Conservation (phyloP, 441 rosid species). For the Macaranga tanarius region DNA sequence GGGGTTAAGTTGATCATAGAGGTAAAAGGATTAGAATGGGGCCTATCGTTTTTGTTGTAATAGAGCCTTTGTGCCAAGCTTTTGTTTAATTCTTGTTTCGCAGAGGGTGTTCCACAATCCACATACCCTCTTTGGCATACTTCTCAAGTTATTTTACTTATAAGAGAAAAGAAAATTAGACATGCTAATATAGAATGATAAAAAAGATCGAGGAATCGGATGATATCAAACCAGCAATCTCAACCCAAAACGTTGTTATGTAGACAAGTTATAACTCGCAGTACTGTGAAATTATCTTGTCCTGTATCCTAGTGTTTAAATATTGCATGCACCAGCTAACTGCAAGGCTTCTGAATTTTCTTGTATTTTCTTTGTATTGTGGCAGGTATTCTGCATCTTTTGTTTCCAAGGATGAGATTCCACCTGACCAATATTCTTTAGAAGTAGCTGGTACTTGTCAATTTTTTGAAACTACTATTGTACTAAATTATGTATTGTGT, state of each 20-base stretch:
- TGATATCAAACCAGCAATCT: background rate
- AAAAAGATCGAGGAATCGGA: background rate
- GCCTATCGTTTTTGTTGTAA: background rate
- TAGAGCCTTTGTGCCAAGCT: background rate
- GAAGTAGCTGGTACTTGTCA: constrained; percentile 57
- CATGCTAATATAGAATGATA: background rate
- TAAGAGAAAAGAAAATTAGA: background rate
- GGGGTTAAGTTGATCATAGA: background rate
- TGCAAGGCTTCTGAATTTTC: constrained; percentile 16
- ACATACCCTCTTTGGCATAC: background rate
- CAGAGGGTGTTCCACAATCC: no score
- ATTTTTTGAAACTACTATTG: background rate
- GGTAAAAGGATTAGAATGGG: background rate
- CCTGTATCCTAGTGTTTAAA: background rate
- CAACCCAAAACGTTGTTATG: background rate
- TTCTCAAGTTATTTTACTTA: background rate
- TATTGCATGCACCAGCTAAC: background rate
- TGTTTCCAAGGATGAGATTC: constrained; percentile 67
- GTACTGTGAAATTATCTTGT: background rate
- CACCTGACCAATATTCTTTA: constrained; percentile 69
- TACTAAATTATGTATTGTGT: background rate
- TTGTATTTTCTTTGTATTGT: constrained; percentile 19
- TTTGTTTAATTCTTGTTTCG: background rate
- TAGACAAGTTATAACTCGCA: background rate
- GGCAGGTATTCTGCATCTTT: constrained; percentile 79